Evolutionary conservation across 306 rosid genomes (phyloP).

Genomic region (Elaeagnus macrophylla): DNA sequence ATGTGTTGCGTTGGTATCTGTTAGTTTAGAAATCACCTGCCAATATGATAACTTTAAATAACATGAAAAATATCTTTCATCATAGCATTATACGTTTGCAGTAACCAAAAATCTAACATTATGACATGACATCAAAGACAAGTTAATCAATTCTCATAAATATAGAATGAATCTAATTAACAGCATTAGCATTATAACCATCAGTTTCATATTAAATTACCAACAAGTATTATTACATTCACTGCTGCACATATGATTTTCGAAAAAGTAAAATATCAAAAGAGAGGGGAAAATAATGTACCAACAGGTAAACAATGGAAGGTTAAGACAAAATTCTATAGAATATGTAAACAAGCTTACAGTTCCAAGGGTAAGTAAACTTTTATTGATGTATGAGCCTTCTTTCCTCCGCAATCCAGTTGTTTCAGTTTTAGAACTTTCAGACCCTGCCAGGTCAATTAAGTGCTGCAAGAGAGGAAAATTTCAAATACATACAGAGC

Average conservation of each 20-base stretch:
- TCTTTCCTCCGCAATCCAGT: conserved; percentile 83
- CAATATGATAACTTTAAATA: background rate
- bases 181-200: too few relatives aligned
- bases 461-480: conserved; percentile 55
- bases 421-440: conserved; percentile 87
- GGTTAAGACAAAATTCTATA: background rate
- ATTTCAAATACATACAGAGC: conserved; percentile 13
- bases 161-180: too few relatives aligned
- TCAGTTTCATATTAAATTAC: too few relatives aligned
- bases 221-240: too few relatives aligned
- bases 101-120: conserved; percentile 4
- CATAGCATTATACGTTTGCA: background rate
- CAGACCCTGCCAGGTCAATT: conserved; percentile 94
- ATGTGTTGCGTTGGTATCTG: conserved; percentile 50
- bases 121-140: background rate
- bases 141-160: background rate
- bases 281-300: too few relatives aligned
- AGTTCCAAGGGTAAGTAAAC: conserved; percentile 85
- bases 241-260: too few relatives aligned
- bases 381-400: conserved; percentile 83
- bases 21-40: conserved; percentile 48
- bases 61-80: background rate
- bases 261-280: too few relatives aligned
- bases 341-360: conserved; percentile 35
- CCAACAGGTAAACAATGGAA: too few relatives aligned